Percentiles rank a stretch among this genome's conserved stretches.
Conservation (phyloP, 306 rosid genomes). For the cucumber (Cucumis sativus) region Cucumber_9930_V3 NC_026656.2:2666501-2667000, state of each 20-base stretch:
- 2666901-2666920: no score
- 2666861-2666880: no score
- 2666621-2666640: no score
- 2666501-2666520: slow-evolving; percentile 86
- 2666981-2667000: no score
- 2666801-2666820: neutral
- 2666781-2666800: neutral
- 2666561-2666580: slow-evolving; percentile 11
- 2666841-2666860: neutral
- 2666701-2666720: neutral
- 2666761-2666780: neutral
- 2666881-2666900: no score
- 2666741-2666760: neutral
- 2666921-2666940: no score
- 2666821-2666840: neutral
- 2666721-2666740: neutral
- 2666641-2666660: neutral
- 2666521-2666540: slow-evolving; percentile 46
- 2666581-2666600: slow-evolving; percentile 2
- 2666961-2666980: no score
- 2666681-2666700: neutral
- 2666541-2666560: neutral
- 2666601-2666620: neutral
- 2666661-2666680: neutral
- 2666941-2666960: no score